Base-by-base conservation (phyloP, 2,329 filamentous ascomycete species). In the Orbilia oligospora region DNA sequence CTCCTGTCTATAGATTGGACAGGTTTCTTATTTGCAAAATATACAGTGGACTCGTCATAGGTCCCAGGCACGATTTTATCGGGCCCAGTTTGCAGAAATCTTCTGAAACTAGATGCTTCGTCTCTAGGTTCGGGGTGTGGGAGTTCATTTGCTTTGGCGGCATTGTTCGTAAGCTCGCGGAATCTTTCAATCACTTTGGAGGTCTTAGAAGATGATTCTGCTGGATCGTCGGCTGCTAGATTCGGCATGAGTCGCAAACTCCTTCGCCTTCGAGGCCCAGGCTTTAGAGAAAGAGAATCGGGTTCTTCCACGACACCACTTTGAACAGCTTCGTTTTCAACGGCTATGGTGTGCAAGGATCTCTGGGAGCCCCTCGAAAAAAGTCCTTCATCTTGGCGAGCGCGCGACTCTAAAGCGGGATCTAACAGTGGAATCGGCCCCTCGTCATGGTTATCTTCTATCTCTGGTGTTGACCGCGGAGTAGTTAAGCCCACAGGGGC, bases 31-130 rank as follows among this genome's bases (percentile, higher is more conserved):
- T 53, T 41, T 27, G 73, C 73, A 30, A 77, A 77, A 30, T 77
- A 77, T 8, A 71, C 73, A 14, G 73, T 67, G 0, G 73, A 77
- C 36, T 77, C 73, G 18, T 77, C 73, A 22, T 77, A 77, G n/a
- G 61, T 77, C 4, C 73, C 73, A 0, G 73, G 73, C 3, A 77
- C 73, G 55, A 77, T 46, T n/a, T 71, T 71, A 12, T 69, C 61
- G 9, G 73, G 73, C 36, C 71, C 67, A 10, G 61, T 71, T 55
- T 68, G 61, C 24, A 77, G 51, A n/a, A 77, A 71, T 22, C 73
- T 67, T 48, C 73, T 44, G 46, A 77, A 77, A 10, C 73, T 77
- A 8, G 73, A 77, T 41, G 53, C 73, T 0, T 77, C 73, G 46
- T 71, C 67, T 27, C 18, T 51, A n/a, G 38, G 20, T 14, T 61